A percentile compares a stretch with the other conserved stretches of the same genome.
These are phyloP conservation scores for Nitzschia sp. DNA, from an alignment of 108 stramenopile genomes.

Conservation along the genomic window DNA sequence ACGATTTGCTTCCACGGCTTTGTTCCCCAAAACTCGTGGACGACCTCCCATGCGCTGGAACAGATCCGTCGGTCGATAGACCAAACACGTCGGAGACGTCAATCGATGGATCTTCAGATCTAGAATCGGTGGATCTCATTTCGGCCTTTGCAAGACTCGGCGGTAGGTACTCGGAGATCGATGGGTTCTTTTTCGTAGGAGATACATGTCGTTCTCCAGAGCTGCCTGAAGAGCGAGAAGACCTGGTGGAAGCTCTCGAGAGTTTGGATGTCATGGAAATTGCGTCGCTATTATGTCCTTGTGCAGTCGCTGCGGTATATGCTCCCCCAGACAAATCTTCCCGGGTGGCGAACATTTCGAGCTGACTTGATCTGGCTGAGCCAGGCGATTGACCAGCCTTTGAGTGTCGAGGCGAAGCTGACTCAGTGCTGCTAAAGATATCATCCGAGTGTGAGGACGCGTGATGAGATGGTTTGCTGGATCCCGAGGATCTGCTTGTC, in stretches of 20 bases:
- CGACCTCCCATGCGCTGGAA: background rate
- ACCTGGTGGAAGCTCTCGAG: background rate
- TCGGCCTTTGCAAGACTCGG: background rate
- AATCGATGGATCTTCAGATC: constrained; percentile 2
- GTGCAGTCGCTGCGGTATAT: background rate
- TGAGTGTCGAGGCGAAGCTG: background rate
- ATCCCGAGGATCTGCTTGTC: background rate
- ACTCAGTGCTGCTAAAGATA: background rate
- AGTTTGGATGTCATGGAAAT: background rate
- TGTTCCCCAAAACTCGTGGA: background rate
- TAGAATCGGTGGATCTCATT: background rate
- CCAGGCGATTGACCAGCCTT: background rate
- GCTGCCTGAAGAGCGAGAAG: background rate
- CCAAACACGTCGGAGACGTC: background rate
- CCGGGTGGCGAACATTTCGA: background rate
- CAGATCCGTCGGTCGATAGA: background rate
- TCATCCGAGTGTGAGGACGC: background rate
- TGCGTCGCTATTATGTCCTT: background rate
- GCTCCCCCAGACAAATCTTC: background rate
- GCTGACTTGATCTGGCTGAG: background rate
- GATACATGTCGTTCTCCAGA: background rate
- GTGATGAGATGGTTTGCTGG: background rate
- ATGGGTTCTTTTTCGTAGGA: background rate
- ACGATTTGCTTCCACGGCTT: background rate
- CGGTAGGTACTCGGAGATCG: constrained; percentile 1